Base-by-base conservation (phyloP, 345 rosid genomes). In the Erucastrum elatum region DNA sequence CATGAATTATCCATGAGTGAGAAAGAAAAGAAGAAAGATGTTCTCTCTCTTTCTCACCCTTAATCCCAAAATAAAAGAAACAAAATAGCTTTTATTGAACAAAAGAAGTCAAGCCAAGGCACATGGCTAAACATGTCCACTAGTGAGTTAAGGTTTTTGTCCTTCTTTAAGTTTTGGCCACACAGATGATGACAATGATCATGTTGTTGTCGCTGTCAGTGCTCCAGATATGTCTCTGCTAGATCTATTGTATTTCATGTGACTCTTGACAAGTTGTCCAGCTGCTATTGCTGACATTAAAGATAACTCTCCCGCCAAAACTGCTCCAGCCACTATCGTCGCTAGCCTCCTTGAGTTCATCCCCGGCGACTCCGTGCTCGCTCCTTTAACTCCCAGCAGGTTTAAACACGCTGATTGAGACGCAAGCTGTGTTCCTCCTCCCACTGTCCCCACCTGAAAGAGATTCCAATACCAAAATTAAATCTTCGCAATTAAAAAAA, bases 221-320 rank as follows among this genome's bases (percentile, higher is more conserved):
- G 79, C 75, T 55, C 81, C 76, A 71, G 91, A 70, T 1, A 92
- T 55, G 64, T 92, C 95, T 73, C 75, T 79, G 90, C 87, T 90
- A 80, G 97, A 92, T 82, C 97, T 82, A 84, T 92, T 92, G 85
- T 92, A 92, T 75, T 88, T 92, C 97, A 92, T 87, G 90, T 92
- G 97, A 80, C 97, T 92, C 68, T 33, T 81, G 69, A 92, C 94
- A 1, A 92, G 91, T 76, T 92, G 97, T 73, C 97, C 97, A 11
- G 94, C 96, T 68, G 97, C 90, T 25, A 92, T 88, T 51, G 97
- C 97, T 31, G 97, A 86, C 97, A 92, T 90, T 60, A 92, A 82
- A 53, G 97, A 92, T 17, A 92, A 89, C 78, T 90, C 96, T 49
- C 92, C 97, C 0, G 97, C 97, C 11, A 92, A 83, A 21, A 92